Conservation (phyloP, 2,329 filamentous ascomycete genomes). For the Penicillium expansum region DNA sequence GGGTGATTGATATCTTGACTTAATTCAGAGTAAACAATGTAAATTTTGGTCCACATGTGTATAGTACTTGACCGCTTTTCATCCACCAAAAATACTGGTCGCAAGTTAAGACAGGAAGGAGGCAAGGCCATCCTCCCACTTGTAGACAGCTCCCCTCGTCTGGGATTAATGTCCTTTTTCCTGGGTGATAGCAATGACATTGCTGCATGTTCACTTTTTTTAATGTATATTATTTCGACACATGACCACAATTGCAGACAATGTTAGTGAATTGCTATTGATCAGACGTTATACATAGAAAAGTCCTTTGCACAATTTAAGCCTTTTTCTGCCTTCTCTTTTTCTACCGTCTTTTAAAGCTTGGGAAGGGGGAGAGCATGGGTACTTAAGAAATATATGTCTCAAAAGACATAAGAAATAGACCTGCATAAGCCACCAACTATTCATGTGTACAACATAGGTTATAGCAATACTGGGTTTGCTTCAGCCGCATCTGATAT, state of each 20-base stretch:
- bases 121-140: neutral
- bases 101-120: neutral
- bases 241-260: neutral
- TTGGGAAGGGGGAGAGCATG: too few relatives aligned
- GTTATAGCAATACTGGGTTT: too few relatives aligned
- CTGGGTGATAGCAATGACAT: neutral
- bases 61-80: slow-evolving; percentile 17
- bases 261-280: neutral
- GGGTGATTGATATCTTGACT: neutral
- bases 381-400: too few relatives aligned
- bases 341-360: too few relatives aligned
- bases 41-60: neutral
- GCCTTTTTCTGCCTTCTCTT: too few relatives aligned
- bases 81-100: slow-evolving; percentile 28
- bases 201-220: neutral
- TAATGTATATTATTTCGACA: neutral
- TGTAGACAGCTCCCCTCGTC: neutral
- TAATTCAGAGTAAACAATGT: neutral
- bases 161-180: neutral
- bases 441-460: too few relatives aligned
- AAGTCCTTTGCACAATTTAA: too few relatives aligned
- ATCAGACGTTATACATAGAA: too few relatives aligned
- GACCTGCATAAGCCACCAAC: too few relatives aligned
- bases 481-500: neutral
- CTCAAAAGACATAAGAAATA: too few relatives aligned